Conservation (phyloP, 2,329 filamentous ascomycete genomes). For the Claviceps sp. region DNA sequence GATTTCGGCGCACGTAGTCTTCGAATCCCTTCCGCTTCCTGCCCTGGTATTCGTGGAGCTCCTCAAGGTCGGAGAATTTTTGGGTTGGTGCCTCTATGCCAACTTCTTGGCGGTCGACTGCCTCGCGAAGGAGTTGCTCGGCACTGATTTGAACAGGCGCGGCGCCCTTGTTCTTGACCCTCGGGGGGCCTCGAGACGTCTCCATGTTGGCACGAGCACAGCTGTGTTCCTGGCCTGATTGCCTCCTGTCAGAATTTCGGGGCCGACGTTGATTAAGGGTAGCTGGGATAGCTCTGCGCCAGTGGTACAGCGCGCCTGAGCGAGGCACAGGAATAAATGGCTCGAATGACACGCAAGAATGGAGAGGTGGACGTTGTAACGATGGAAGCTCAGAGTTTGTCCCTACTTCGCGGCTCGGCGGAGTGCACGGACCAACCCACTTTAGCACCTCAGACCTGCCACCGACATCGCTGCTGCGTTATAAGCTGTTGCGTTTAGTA, state of each 20-base stretch:
- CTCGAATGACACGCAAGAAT: neutral
- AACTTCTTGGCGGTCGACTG: conserved; percentile 89
- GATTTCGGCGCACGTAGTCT: conserved; percentile 90
- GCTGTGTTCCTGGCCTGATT: neutral
- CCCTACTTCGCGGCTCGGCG: neutral
- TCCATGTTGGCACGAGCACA: conserved; percentile 48
- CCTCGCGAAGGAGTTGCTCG: conserved; percentile 92
- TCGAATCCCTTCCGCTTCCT: conserved; percentile 95
- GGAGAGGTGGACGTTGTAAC: conserved; percentile 5
- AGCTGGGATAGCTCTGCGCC: neutral
- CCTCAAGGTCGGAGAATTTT: conserved; percentile 90
- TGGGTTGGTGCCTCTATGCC: conserved; percentile 82
- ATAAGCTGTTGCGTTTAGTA: too few species aligned
- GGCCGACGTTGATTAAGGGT: too few species aligned
- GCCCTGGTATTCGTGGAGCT: conserved; percentile 94
- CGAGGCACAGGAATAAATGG: neutral
- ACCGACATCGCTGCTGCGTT: too few species aligned
- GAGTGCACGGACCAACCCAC: too few species aligned
- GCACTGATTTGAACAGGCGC: conserved; percentile 87
- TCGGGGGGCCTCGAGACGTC: conserved; percentile 74
- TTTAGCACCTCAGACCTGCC: too few species aligned
- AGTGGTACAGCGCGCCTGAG: neutral
- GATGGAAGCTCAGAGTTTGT: neutral
- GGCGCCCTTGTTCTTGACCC: conserved; percentile 97
- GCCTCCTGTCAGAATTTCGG: neutral